Percentiles rank a stretch among this genome's conserved stretches.
Evolutionary conservation across 768 basidiomycete species (phyloP).

Genomic region (Tylopilus balloui): DNA sequence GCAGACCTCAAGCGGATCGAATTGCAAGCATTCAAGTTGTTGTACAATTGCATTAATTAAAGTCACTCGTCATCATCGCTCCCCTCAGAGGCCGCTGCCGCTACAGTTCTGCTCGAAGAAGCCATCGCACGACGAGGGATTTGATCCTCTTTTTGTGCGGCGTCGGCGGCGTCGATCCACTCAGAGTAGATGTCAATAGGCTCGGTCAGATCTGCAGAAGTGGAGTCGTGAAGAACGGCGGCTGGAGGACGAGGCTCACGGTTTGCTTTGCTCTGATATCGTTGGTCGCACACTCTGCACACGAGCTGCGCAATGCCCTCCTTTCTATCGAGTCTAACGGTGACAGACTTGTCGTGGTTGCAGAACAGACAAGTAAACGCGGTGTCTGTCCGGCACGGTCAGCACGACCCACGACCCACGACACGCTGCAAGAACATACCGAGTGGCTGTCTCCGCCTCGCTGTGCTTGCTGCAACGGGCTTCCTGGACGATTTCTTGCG

Average conservation of each 20-base stretch:
- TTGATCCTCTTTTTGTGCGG: conserved; percentile 64
- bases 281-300: conserved; percentile 82
- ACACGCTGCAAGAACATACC: conserved; percentile 39
- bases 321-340: conserved; percentile 79
- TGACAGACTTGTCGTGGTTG: conserved; percentile 86
- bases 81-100: conserved; percentile 34
- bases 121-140: conserved; percentile 46
- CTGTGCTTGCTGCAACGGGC: conserved; percentile 58
- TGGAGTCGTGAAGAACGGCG: conserved; percentile 13
- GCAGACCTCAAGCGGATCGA: background rate
- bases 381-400: conserved; percentile 48
- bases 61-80: conserved; percentile 46
- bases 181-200: conserved; percentile 88
- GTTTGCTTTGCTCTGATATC: conserved; percentile 83
- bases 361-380: conserved; percentile 86
- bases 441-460: conserved; percentile 65
- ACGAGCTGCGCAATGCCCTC: conserved; percentile 77
- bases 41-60: conserved; percentile 21
- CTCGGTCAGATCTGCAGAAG: conserved; percentile 68
- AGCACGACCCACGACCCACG: conserved; percentile 2
- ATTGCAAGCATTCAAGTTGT: conserved; percentile 12
- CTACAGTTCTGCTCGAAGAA: conserved; percentile 46
- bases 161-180: conserved; percentile 88
- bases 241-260: conserved; percentile 46
- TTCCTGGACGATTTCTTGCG: conserved; percentile 88